Percentiles rank a stretch among this genome's conserved stretches.
Evolutionary conservation across 2,329 filamentous ascomycete genomes (phyloP).

Genomic region (Colletotrichum sp.): DNA sequence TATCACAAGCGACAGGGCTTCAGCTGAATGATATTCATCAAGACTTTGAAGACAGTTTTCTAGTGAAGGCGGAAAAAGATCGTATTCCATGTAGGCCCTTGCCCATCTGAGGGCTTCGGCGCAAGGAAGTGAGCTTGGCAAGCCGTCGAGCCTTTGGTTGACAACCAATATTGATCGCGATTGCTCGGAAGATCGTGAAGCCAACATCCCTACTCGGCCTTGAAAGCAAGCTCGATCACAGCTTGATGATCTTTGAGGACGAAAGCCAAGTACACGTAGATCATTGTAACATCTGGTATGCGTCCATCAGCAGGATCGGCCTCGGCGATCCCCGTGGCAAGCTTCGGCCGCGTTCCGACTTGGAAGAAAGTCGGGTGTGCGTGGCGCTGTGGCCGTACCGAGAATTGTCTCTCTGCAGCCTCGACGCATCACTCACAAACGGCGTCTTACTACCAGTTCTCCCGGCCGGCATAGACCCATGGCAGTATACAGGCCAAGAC

Average conservation of each 20-base stretch:
- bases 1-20: not conserved
- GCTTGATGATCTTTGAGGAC: not conserved
- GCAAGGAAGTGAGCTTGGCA: no score
- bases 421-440: not conserved
- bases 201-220: not conserved
- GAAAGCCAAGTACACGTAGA: not conserved
- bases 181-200: accelerated
- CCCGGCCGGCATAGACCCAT: not conserved
- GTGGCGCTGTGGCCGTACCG: not conserved
- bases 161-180: not conserved
- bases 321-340: not conserved
- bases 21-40: not conserved
- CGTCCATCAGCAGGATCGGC: not conserved
- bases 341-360: not conserved
- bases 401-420: not conserved
- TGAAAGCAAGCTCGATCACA: not conserved
- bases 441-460: not conserved
- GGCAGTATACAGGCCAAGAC: not conserved
- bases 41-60: accelerated
- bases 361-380: not conserved
- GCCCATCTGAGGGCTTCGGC: not conserved
- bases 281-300: not conserved
- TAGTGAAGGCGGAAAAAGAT: not conserved
- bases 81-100: not conserved
- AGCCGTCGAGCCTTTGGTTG: not conserved